Percentiles rank a stretch among this genome's conserved stretches.
phyloP scores from a whole-genome alignment of 768 basidiomycete genomes.

The Udeniomyces megalosporus region DNA sequence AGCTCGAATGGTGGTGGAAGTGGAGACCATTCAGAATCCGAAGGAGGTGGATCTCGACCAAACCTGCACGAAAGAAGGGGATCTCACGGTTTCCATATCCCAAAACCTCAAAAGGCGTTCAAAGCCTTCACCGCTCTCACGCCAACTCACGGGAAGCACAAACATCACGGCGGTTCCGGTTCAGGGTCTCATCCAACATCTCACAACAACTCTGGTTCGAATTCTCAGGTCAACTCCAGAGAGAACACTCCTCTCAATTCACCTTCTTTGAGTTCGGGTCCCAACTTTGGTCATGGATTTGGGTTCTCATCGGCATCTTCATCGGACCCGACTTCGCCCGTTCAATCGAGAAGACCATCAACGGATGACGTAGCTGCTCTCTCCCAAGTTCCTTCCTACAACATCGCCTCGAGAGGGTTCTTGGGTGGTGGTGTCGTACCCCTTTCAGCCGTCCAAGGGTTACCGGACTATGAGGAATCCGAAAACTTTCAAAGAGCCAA shows the following conservation, averaged over 20 bases:
- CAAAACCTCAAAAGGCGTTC: conserved; percentile 17
- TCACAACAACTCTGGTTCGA: not conserved
- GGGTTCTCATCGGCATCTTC: not conserved
- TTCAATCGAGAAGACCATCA: conserved; percentile 17
- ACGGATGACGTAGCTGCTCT: conserved; percentile 34
- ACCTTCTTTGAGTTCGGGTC: not conserved
- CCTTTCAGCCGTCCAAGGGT: conserved; percentile 50
- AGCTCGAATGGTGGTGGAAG: not conserved
- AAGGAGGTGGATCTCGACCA: conserved; percentile 19
- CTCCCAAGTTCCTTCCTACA: conserved; percentile 69
- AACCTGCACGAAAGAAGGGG: conserved; percentile 24
- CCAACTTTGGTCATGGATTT: not conserved
- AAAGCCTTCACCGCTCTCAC: conserved; percentile 21
- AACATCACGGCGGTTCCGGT: not conserved
- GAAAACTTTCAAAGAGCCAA: conserved; percentile 20
- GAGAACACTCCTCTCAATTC: conserved; percentile 1
- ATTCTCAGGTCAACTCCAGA: not conserved
- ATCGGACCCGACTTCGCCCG: not conserved
- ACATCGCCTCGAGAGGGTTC: conserved; percentile 67
- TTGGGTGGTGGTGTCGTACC: conserved; percentile 79
- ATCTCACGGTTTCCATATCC: conserved; percentile 23
- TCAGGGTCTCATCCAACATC: conserved; percentile 14
- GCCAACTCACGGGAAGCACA: conserved; percentile 18
- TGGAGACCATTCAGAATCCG: not conserved
- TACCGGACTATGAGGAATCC: conserved; percentile 78